These are phyloP conservation scores for Aspergillus flavus DNA, from an alignment of 2,329 filamentous ascomycete species.

Conservation along the genomic window DNA sequence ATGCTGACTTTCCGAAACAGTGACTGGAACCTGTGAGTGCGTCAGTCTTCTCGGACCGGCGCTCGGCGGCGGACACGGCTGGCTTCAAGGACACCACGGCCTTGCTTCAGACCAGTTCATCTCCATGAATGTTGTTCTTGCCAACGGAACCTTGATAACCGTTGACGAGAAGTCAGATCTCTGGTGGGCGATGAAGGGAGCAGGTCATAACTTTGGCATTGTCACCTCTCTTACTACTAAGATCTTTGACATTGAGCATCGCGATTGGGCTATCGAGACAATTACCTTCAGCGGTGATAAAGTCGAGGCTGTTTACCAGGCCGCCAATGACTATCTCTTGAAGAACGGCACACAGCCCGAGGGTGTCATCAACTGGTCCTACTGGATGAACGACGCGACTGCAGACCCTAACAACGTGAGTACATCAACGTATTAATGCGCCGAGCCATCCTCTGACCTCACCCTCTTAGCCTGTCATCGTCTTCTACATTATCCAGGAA, in stretches of 20 bases:
- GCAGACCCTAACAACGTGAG: conserved; percentile 30
- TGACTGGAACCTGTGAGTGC: conserved; percentile 58
- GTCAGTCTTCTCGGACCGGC: conserved; percentile 52
- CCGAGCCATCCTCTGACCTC: not conserved
- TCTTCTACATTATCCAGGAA: conserved; percentile 37
- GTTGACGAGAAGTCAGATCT: conserved; percentile 51
- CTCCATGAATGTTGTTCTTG: conserved; percentile 55
- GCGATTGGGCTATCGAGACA: conserved; percentile 43
- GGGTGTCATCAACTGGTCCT: conserved; percentile 54
- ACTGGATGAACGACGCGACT: conserved; percentile 29
- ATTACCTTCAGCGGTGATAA: conserved; percentile 54
- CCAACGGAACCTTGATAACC: conserved; percentile 48
- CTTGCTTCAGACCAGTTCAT: conserved; percentile 58
- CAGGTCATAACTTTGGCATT: conserved; percentile 63
- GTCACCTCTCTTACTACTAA: conserved; percentile 53
- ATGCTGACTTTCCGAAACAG: conserved; percentile 20
- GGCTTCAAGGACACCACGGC: conserved; percentile 57
- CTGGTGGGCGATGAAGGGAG: conserved; percentile 60
- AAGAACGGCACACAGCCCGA: conserved; percentile 47
- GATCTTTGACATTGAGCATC: conserved; percentile 48
- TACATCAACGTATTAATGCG: not conserved
- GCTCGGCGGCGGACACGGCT: conserved; percentile 61
- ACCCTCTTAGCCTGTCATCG: conserved; percentile 30
- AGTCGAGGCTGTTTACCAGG: conserved; percentile 52
- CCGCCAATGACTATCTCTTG: conserved; percentile 50